Conservation (phyloP, 2,329 filamentous ascomycete species). For the Fusarium fujikuroi region DNA sequence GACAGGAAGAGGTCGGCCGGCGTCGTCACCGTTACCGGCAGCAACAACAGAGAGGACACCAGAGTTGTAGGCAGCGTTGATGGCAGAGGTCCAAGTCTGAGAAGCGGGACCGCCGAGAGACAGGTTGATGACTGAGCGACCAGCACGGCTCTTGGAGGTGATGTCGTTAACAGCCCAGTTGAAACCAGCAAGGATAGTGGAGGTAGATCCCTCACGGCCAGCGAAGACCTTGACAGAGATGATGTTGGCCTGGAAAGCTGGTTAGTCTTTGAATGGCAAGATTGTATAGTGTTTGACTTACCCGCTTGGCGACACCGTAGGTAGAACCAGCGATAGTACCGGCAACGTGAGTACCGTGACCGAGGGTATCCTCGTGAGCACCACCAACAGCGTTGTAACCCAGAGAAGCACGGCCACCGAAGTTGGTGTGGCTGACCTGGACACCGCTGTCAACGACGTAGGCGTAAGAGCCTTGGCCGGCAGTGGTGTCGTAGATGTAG, state of each 20-base stretch:
- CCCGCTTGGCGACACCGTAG: constrained; percentile 58
- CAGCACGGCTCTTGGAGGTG: constrained; percentile 48
- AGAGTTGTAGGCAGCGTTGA: constrained; percentile 51
- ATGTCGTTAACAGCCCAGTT: constrained; percentile 55
- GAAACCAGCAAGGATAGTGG: constrained; percentile 53
- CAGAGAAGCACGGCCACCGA: constrained; percentile 57
- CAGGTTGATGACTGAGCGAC: constrained; percentile 52
- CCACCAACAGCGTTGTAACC: constrained; percentile 52
- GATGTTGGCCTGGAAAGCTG: constrained; percentile 35
- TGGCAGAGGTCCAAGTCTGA: constrained; percentile 53
- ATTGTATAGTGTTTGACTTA: neutral
- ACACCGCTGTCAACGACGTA: constrained; percentile 74
- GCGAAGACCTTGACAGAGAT: constrained; percentile 50
- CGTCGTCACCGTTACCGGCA: constrained; percentile 56
- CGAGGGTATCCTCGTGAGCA: constrained; percentile 49
- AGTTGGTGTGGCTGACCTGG: constrained; percentile 61
- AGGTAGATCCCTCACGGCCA: constrained; percentile 32
- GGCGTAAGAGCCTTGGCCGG: constrained; percentile 63
- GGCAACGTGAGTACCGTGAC: constrained; percentile 57
- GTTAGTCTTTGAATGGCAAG: neutral
- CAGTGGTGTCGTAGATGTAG: constrained; percentile 62
- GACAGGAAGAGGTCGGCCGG: constrained; percentile 49
- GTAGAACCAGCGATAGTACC: constrained; percentile 53
- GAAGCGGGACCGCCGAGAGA: constrained; percentile 53
- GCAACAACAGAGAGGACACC: constrained; percentile 59